Evolutionary conservation across 371 early-diverging fungal genomes (phyloP), one percentile per base, ranked within the genome.

Genomic region (Zopfochytrium polystomum): DNA sequence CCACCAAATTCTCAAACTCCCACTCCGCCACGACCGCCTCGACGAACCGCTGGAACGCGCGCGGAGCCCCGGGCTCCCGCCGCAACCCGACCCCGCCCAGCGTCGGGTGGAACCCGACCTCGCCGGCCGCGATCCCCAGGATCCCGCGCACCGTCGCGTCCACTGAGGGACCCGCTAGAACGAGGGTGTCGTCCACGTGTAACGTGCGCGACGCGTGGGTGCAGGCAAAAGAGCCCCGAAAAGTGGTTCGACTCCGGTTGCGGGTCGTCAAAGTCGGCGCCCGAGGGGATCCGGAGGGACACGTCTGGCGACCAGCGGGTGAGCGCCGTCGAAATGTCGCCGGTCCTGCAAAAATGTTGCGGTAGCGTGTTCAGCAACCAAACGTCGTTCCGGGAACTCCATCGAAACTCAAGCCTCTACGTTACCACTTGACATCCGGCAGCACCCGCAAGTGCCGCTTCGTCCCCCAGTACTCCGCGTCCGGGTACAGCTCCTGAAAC

Each of bases 161-260:
- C n/a, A n/a, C 31, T n/a, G n/a, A n/a, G n/a, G n/a, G n/a, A n/a
- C 31, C 7, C 2, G 6, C 35, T 3, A 46, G 23, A n/a, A 15
- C 11, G 30, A 61, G 52, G 25, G 32, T 26, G 49, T 49, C 1
- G 11, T 49, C 62, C 27, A 35, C 43, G 58, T 62, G 62, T 7
- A 67, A 20, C 15, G 67, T 67, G n/a, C 18, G 38, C 38, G 30
- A 27, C 23, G 29, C 45, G 44, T 9, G 22, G 22, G 44, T 67
- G 67, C 49, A 62, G 58, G 13, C 56, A 62, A 52, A 67, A 57
- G 23, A 67, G 42, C 3, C 52, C 51, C 32, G 38, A 13, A 35
- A 58, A 62, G 55, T 67, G 67, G 63, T 67, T 67, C 3, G 32
- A 30, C 32, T 57, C 59, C 2, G 62, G 67, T 0, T 22, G 29